These are phyloP conservation scores for Mucuna pruriens DNA, from an alignment of 306 rosid species.

Conservation along the genomic window DNA sequence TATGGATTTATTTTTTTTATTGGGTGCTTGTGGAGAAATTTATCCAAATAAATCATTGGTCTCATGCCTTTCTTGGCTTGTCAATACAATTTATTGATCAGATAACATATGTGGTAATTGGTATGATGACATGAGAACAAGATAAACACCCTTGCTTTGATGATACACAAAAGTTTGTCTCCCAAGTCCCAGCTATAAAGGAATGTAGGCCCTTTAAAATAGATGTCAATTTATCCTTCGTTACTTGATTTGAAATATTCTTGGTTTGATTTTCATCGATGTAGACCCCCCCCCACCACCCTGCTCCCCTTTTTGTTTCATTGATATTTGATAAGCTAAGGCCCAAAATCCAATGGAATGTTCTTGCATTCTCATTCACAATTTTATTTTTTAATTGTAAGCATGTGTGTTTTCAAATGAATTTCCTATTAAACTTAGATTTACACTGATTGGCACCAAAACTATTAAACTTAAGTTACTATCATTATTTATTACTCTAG, in stretches of 20 bases:
- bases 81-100: not conserved
- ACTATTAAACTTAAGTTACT: not conserved
- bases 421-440: not conserved
- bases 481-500: constrained; percentile 14
- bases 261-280: constrained; percentile 6
- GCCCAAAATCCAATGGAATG: not conserved
- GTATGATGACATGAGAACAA: not conserved
- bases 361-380: not conserved
- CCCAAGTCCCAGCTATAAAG: not conserved
- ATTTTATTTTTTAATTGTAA: not conserved
- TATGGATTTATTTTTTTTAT: too few relatives aligned
- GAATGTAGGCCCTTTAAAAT: not conserved
- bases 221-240: constrained; percentile 11
- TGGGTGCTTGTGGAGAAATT: too few relatives aligned
- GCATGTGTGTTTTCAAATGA: not conserved
- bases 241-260: not conserved
- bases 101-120: not conserved
- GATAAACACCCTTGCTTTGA: not conserved
- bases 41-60: too few relatives aligned
- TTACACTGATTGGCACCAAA: not conserved
- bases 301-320: not conserved
- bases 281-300: not conserved
- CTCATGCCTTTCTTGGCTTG: not conserved
- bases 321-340: not conserved
- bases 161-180: not conserved